Evolutionary conservation across 139 green algal genomes (phyloP).

Genomic region (Micractinium conductrix): DNA sequence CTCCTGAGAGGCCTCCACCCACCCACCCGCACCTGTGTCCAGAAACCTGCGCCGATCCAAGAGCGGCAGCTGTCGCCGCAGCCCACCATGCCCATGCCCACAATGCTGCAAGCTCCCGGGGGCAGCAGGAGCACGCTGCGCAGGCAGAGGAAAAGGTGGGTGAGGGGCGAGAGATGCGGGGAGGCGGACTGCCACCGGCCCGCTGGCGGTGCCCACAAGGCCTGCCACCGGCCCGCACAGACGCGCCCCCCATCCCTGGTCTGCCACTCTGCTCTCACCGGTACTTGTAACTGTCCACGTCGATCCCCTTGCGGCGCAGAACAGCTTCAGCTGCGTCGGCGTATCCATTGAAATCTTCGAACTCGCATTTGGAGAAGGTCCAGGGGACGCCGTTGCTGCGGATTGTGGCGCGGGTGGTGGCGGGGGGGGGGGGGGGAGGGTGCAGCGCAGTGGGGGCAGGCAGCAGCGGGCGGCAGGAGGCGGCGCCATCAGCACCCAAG

Average conservation of each 20-base stretch:
- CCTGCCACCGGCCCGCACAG: too few species aligned
- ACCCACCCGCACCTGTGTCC: too few species aligned
- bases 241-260: too few species aligned
- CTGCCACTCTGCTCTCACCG: too few species aligned
- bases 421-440: background rate
- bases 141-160: too few species aligned
- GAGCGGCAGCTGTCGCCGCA: slow-evolving; percentile 1
- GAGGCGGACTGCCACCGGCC: too few species aligned
- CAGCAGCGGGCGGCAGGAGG: background rate
- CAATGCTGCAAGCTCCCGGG: background rate
- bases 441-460: background rate
- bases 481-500: background rate
- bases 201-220: too few species aligned
- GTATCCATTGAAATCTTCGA: background rate
- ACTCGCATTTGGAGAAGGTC: background rate
- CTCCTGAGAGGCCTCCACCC: too few species aligned
- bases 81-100: background rate
- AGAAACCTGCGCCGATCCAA: background rate
- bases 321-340: background rate
- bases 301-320: background rate
- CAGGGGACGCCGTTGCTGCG: background rate
- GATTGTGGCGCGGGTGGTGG: background rate
- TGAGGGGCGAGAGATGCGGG: too few species aligned
- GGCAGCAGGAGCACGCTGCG: background rate
- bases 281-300: background rate